These are phyloP conservation scores for Barnettozyma wickerhamii DNA, from an alignment of 805 yeast species.

Conservation along the genomic window DNA sequence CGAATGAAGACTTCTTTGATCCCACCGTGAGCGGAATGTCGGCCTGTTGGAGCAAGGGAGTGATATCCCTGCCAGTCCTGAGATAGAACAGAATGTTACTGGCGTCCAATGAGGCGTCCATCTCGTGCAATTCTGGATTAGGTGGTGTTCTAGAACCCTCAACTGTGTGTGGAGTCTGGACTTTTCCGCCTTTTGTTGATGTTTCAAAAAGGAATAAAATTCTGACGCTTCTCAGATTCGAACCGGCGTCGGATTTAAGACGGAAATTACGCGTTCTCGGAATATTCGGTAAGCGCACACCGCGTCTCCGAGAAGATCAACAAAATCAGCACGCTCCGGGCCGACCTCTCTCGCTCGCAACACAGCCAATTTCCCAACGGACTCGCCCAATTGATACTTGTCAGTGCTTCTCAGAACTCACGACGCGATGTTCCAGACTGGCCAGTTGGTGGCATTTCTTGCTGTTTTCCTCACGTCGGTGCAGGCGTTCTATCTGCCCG, in stretches of 20 bases:
- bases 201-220: too few relatives aligned
- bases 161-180: too few relatives aligned
- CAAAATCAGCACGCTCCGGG: too few relatives aligned
- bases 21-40: slow-evolving; percentile 5
- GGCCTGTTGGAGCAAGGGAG: slow-evolving; percentile 11
- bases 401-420: too few relatives aligned
- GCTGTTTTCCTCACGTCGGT: slow-evolving; percentile 2
- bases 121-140: too few relatives aligned
- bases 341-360: too few relatives aligned
- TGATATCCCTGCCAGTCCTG: slow-evolving; percentile 14
- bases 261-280: neutral
- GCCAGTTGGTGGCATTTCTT: neutral
- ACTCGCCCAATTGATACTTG: too few relatives aligned
- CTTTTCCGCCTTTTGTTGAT: too few relatives aligned
- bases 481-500: slow-evolving; percentile 83
- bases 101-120: slow-evolving; percentile 16
- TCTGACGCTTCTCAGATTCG: too few relatives aligned
- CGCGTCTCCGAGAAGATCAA: neutral
- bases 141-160: too few relatives aligned
- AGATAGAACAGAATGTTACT: slow-evolving; percentile 19
- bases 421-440: neutral
- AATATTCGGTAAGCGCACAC: neutral
- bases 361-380: too few relatives aligned
- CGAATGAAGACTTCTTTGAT: slow-evolving; percentile 20
- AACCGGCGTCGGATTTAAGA: too few relatives aligned